These are phyloP conservation scores for Camelina neglecta DNA, from an alignment of 345 rosid genomes.

Conservation along the genomic window DNA sequence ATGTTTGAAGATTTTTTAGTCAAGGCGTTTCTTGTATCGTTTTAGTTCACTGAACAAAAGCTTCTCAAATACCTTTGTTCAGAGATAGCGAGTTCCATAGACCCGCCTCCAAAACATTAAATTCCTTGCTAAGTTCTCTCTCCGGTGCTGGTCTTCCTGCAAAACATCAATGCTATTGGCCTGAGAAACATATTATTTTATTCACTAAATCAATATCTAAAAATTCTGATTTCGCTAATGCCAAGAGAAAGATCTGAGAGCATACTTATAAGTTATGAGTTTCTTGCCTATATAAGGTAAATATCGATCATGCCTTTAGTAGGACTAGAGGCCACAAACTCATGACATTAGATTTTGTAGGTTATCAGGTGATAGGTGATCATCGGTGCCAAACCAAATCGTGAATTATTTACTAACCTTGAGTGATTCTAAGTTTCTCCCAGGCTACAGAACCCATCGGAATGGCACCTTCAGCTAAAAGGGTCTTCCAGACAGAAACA, in stretches of 20 bases:
- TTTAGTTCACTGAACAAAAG: conserved; percentile 20
- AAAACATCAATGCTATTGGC: conserved; percentile 38
- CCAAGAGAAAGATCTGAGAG: conserved; percentile 3
- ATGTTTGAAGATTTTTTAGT: conserved; percentile 20
- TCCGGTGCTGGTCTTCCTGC: conserved; percentile 93
- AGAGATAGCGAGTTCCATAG: conserved; percentile 87
- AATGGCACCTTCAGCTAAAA: conserved; percentile 74
- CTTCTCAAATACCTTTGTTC: conserved; percentile 69
- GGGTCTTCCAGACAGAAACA: conserved; percentile 69
- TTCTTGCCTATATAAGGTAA: conserved; percentile 2
- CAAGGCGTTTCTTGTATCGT: conserved; percentile 8
- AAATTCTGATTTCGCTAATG: not conserved
- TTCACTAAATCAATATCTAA: not conserved
- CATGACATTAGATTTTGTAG: not conserved
- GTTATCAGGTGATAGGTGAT: not conserved
- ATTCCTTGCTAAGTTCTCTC: conserved; percentile 82
- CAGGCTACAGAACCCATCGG: conserved; percentile 94
- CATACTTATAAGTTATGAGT: conserved; percentile 8
- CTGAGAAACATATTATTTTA: conserved; percentile 9
- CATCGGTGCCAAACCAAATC: not conserved
- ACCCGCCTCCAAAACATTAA: conserved; percentile 84
- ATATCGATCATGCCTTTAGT: not conserved
- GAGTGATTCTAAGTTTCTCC: conserved; percentile 83
- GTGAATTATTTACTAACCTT: conserved; percentile 52
- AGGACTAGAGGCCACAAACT: conserved; percentile 2